Evolutionary conservation across 305 asterid genomes (phyloP).

Genomic region (Fraxinus albicans): DNA sequence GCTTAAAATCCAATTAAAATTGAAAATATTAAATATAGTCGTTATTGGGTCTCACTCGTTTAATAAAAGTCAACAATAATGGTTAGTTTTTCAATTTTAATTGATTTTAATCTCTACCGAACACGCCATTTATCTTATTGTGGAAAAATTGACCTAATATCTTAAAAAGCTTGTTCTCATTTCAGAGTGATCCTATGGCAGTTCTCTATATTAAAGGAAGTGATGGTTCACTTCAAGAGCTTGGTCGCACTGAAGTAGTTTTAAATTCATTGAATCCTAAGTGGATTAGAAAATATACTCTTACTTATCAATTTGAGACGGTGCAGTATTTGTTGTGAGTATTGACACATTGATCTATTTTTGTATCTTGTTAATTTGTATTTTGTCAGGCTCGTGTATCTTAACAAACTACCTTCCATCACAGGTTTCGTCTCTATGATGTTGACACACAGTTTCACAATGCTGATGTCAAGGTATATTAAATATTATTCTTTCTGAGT

Average conservation of each 20-base stretch:
- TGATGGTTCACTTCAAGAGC: constrained; percentile 83
- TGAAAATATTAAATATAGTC: too few species aligned
- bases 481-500: not conserved
- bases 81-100: too few species aligned
- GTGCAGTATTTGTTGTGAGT: constrained; percentile 98
- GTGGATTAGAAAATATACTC: constrained; percentile 73
- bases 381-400: constrained; percentile 22
- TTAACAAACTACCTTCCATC: constrained; percentile 31
- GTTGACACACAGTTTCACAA: constrained; percentile 87
- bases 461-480: constrained; percentile 67
- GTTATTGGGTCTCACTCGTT: too few species aligned
- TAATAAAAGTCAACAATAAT: too few species aligned
- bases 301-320: constrained; percentile 83
- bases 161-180: constrained; percentile 26
- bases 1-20: too few species aligned
- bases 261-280: constrained; percentile 85
- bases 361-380: constrained; percentile 19
- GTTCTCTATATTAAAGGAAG: constrained; percentile 66
- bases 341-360: constrained; percentile 27
- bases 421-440: constrained; percentile 91
- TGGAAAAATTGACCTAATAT: constrained; percentile 19
- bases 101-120: too few species aligned
- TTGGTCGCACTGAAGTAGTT: constrained; percentile 96
- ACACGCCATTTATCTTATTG: not conserved
- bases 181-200: constrained; percentile 97